These are phyloP conservation scores for Begonia peltatifolia DNA, from an alignment of 306 rosid species.

Conservation along the genomic window DNA sequence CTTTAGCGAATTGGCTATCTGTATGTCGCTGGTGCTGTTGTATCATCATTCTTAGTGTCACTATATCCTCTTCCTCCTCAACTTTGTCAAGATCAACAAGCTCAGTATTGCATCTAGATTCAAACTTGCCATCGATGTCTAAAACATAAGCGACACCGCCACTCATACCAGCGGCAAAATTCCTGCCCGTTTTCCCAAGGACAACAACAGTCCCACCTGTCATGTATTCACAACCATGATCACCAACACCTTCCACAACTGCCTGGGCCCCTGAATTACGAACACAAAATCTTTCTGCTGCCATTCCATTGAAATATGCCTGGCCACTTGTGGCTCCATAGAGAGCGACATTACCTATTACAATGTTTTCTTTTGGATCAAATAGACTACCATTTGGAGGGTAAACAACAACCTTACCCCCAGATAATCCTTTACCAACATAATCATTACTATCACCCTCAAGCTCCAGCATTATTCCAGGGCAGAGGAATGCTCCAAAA, in stretches of 20 bases:
- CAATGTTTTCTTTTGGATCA: conserved; percentile 87
- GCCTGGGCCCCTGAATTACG: conserved; percentile 97
- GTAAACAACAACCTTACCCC: conserved; percentile 85
- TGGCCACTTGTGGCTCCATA: conserved; percentile 93
- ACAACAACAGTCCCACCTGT: conserved; percentile 94
- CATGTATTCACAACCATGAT: conserved; percentile 99
- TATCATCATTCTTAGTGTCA: conserved; percentile 69
- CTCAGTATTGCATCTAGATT: conserved; percentile 68
- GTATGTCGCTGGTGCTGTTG: conserved; percentile 98
- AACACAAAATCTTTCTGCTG: conserved; percentile 97
- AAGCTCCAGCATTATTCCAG: conserved; percentile 87
- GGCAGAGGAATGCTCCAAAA: conserved; percentile 96
- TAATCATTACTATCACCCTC: conserved; percentile 98
- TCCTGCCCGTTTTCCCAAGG: conserved; percentile 91
- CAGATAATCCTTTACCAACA: conserved; percentile 93
- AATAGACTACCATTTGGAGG: conserved; percentile 78
- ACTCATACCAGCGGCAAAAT: conserved; percentile 99
- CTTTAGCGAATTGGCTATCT: conserved; percentile 63
- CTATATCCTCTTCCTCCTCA: conserved; percentile 68
- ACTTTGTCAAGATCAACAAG: conserved; percentile 89
- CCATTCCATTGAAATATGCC: conserved; percentile 99
- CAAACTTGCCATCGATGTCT: conserved; percentile 57
- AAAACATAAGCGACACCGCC: conserved; percentile 92
- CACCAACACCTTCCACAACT: conserved; percentile 98
- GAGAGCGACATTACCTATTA: conserved; percentile 89